phyloP scores from a whole-genome alignment of 768 basidiomycete genomes.

The Sarcomyxa edulis region DNA sequence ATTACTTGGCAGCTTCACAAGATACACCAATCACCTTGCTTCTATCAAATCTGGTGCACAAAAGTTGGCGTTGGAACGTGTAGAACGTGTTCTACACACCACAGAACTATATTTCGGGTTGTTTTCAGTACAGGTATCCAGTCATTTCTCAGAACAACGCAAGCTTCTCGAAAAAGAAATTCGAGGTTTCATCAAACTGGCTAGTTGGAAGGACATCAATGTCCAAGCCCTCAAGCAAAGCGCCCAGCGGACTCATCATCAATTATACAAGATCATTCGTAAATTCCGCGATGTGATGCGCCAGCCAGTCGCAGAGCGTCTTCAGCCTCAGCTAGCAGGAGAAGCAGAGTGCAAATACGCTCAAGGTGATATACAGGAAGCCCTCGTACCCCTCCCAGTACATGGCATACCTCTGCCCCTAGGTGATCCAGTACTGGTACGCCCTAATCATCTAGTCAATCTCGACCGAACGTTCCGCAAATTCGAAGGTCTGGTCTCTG shows the following conservation, averaged over 20 bases:
- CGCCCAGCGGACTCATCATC: slow-evolving; percentile 84
- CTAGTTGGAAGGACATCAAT: slow-evolving; percentile 98
- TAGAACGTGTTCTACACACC: slow-evolving; percentile 55
- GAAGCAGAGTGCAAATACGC: slow-evolving; percentile 26
- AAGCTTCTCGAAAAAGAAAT: slow-evolving; percentile 72
- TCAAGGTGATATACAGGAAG: not conserved
- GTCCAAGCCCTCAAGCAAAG: slow-evolving; percentile 90
- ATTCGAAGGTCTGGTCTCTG: slow-evolving; percentile 40
- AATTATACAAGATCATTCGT: slow-evolving; percentile 84
- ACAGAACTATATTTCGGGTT: slow-evolving; percentile 61
- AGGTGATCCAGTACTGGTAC: slow-evolving; percentile 3
- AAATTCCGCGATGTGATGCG: slow-evolving; percentile 91
- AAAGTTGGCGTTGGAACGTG: slow-evolving; percentile 34
- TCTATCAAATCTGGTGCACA: slow-evolving; percentile 22
- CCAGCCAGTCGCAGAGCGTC: slow-evolving; percentile 50
- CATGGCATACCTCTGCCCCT: not conserved
- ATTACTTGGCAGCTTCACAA: slow-evolving; percentile 64
- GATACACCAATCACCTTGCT: slow-evolving; percentile 36
- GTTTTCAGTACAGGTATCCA: slow-evolving; percentile 42
- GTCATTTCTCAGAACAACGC: slow-evolving; percentile 52
- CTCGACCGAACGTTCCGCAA: slow-evolving; percentile 44
- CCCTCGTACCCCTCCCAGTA: slow-evolving; percentile 10
- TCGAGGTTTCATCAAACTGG: slow-evolving; percentile 83
- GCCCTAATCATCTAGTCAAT: slow-evolving; percentile 36
- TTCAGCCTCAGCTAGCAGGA: slow-evolving; percentile 30